A percentile compares a stretch with the other conserved stretches of the same genome.
phyloP scores from a whole-genome alignment of 2,329 filamentous ascomycete genomes.

The Xylariaceae sp. region DNA sequence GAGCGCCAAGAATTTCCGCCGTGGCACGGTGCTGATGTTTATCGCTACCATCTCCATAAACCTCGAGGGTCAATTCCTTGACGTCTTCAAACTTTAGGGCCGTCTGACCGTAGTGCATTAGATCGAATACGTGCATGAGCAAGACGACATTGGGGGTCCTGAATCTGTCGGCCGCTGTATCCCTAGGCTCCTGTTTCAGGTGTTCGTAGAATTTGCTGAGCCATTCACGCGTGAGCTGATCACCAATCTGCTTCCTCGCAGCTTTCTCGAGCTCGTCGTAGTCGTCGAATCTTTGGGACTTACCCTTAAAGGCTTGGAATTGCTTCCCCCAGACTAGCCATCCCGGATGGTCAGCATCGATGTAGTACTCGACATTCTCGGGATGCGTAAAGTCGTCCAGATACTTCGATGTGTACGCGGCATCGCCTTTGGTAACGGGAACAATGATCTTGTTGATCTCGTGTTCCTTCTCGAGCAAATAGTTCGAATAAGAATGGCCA shows the following conservation, averaged over 20 bases:
- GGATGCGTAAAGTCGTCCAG: constrained; percentile 74
- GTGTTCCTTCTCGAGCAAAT: constrained; percentile 74
- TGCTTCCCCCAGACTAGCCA: constrained; percentile 95
- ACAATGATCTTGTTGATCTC: constrained; percentile 76
- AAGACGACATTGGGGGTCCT: constrained; percentile 84
- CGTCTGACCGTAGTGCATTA: constrained; percentile 79
- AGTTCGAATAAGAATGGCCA: constrained; percentile 83
- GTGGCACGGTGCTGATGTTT: constrained; percentile 98
- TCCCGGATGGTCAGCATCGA: constrained; percentile 88
- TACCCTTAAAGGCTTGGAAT: constrained; percentile 75
- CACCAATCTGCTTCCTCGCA: constrained; percentile 76
- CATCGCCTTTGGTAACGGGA: constrained; percentile 69
- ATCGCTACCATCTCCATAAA: constrained; percentile 90
- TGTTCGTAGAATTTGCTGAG: constrained; percentile 85
- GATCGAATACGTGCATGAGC: constrained; percentile 83
- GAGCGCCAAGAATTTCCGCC: constrained; percentile 83
- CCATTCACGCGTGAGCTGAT: constrained; percentile 79
- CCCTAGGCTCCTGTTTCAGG: constrained; percentile 92
- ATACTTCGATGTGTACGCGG: constrained; percentile 75
- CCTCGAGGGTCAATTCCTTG: constrained; percentile 70
- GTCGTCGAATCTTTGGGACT: constrained; percentile 61
- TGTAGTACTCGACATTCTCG: constrained; percentile 74
- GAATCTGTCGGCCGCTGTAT: constrained; percentile 78
- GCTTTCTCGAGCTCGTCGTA: constrained; percentile 80
- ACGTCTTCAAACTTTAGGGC: constrained; percentile 82